Evolutionary conservation across 805 yeast species (phyloP).

Genomic region (Trichomonascus vanleenenianus): DNA sequence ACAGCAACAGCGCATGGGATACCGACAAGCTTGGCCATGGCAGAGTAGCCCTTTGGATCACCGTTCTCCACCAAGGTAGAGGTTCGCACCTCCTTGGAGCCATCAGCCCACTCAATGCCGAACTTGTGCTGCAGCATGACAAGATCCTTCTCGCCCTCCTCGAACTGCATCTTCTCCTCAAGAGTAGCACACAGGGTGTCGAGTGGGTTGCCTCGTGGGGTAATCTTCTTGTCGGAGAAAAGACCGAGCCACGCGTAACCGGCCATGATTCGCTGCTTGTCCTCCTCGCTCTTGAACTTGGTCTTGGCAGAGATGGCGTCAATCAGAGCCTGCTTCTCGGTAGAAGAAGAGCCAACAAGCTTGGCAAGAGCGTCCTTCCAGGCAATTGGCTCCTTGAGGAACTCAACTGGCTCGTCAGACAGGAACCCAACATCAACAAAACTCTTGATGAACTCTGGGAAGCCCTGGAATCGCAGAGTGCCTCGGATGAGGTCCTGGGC

Average conservation of each 20-base stretch:
- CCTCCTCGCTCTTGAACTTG: slow-evolving; percentile 69
- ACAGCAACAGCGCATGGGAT: slow-evolving; percentile 97
- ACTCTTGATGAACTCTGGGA: slow-evolving; percentile 96
- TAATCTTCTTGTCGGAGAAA: slow-evolving; percentile 65
- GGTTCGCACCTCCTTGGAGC: slow-evolving; percentile 83
- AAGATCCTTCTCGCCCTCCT: slow-evolving; percentile 89
- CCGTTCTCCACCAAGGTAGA: slow-evolving; percentile 95
- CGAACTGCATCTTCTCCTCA: slow-evolving; percentile 94
- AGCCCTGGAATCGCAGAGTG: slow-evolving; percentile 95
- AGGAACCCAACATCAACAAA: slow-evolving; percentile 91
- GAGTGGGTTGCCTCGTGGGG: slow-evolving; percentile 88
- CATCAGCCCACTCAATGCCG: slow-evolving; percentile 95
- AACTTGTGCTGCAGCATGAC: slow-evolving; percentile 96
- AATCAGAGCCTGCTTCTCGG: slow-evolving; percentile 63
- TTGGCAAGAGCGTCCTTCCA: slow-evolving; percentile 86
- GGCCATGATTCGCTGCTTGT: slow-evolving; percentile 75
- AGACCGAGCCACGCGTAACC: slow-evolving; percentile 95
- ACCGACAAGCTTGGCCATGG: slow-evolving; percentile 98
- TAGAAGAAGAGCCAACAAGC: slow-evolving; percentile 66
- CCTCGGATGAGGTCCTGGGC: slow-evolving; percentile 97
- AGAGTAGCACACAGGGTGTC: slow-evolving; percentile 96
- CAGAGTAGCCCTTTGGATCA: slow-evolving; percentile 78
- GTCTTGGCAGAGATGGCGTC: slow-evolving; percentile 72
- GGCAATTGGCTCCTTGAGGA: slow-evolving; percentile 48
- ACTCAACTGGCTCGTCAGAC: slow-evolving; percentile 61